Conservation (phyloP, 176 grass and related monocot species). For the Juncus inflexus region DNA sequence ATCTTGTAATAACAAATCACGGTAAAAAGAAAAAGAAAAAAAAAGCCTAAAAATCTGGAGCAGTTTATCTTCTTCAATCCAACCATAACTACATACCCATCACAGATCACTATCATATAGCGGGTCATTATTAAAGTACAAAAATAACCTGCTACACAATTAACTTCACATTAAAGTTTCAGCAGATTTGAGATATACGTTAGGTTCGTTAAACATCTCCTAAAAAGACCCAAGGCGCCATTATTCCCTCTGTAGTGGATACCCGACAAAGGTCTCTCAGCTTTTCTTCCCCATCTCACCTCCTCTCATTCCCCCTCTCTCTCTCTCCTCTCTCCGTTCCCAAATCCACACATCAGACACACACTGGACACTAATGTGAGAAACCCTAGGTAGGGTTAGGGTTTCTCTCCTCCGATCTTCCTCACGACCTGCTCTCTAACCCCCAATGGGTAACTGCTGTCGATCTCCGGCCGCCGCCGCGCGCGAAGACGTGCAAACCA, state of each 20-base stretch:
- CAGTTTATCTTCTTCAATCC: not conserved
- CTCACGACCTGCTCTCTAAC: conserved; percentile 13
- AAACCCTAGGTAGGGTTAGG: conserved; percentile 25
- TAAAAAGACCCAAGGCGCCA: conserved; percentile 25
- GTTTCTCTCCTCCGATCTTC: conserved; percentile 31
- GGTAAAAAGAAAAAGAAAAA: not conserved
- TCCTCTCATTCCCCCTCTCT: conserved; percentile 2
- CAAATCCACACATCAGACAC: not conserved
- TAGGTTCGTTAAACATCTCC: conserved; percentile 23
- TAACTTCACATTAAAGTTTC: not conserved
- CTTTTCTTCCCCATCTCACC: conserved; percentile 38
- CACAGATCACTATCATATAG: not conserved
- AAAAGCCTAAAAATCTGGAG: not conserved
- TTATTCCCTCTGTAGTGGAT: conserved; percentile 25
- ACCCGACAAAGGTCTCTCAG: conserved; percentile 56
- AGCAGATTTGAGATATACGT: not conserved
- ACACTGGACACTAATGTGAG: conserved; percentile 24
- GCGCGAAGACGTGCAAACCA: conserved; percentile 82
- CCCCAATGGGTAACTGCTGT: conserved; percentile 93
- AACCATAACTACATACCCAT: not conserved
- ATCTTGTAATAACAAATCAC: not conserved
- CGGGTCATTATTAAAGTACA: not conserved
- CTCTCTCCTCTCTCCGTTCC: conserved; percentile 1
- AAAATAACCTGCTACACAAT: not conserved
- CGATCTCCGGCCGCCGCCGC: conserved; percentile 88